phyloP scores from a whole-genome alignment of 805 yeast species.

The Komagataella pseudopastoris region DNA sequence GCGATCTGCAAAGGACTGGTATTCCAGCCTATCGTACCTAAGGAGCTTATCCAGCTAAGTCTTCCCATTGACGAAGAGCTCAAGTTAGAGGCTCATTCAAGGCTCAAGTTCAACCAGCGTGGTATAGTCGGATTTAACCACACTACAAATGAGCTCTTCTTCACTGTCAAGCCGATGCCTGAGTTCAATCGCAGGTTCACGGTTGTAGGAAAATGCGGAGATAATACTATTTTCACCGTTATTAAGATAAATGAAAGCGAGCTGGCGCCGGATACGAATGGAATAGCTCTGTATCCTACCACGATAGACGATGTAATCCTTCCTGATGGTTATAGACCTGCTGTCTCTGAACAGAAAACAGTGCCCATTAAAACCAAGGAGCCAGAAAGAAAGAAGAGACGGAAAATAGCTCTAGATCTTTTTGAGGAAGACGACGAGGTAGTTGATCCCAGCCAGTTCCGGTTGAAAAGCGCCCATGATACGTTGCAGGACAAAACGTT shows the following conservation, averaged over 20 bases:
- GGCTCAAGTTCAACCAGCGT: constrained; percentile 35
- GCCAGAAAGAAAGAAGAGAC: neutral
- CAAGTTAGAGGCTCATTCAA: constrained; percentile 32
- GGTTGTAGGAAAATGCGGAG: constrained; percentile 46
- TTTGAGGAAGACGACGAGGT: neutral
- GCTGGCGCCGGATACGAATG: constrained; percentile 18
- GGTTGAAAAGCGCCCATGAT: neutral
- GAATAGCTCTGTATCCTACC: constrained; percentile 37
- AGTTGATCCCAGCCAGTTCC: neutral
- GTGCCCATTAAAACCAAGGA: neutral
- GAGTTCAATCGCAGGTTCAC: constrained; percentile 28
- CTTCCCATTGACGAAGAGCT: constrained; percentile 7
- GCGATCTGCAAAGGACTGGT: constrained; percentile 24
- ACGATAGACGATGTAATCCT: constrained; percentile 26
- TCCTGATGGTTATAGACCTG: constrained; percentile 30
- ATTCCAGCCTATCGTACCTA: constrained; percentile 26
- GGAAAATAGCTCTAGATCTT: neutral
- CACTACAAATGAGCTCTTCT: constrained; percentile 28
- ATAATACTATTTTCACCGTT: constrained; percentile 39
- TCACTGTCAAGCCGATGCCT: constrained; percentile 33
- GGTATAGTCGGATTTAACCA: constrained; percentile 30
- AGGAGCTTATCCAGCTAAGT: constrained; percentile 7
- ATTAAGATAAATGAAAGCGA: constrained; percentile 36
- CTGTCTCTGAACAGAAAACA: constrained; percentile 17
- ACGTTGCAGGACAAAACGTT: neutral